A percentile compares a stretch with the other conserved stretches of the same genome.
These are phyloP conservation scores for Fraxinus velutina DNA, from an alignment of 305 asterid genomes.

Conservation along the genomic window DNA sequence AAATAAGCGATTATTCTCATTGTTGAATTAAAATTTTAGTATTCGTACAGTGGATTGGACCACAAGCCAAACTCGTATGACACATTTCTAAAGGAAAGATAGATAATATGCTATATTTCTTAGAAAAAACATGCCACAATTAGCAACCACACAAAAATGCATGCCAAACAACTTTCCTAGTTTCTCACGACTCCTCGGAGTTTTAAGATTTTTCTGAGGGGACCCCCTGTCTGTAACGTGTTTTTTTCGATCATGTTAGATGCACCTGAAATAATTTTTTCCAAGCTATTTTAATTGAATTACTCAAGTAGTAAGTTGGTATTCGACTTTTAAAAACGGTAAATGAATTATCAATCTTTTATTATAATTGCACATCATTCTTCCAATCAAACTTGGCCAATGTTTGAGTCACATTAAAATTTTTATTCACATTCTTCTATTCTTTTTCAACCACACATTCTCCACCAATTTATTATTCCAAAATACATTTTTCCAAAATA, in stretches of 20 bases:
- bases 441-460: too few relatives aligned
- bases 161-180: constrained; percentile 36
- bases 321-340: too few relatives aligned
- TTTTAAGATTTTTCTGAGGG: not conserved
- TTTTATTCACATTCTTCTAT: too few relatives aligned
- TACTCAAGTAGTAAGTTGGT: not conserved
- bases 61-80: constrained; percentile 30
- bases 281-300: not conserved
- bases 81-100: constrained; percentile 21
- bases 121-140: constrained; percentile 27
- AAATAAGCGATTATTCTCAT: not conserved
- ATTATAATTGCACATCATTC: not conserved
- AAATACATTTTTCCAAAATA: too few relatives aligned
- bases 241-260: not conserved
- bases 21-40: not conserved
- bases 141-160: constrained; percentile 36
- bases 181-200: constrained; percentile 45
- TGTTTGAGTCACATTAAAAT: too few relatives aligned
- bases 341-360: not conserved
- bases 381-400: not conserved
- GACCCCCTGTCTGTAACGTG: not conserved
- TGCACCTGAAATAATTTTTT: not conserved
- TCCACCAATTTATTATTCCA: too few relatives aligned
- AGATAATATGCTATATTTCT: constrained; percentile 24
- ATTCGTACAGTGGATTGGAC: constrained; percentile 23